Conservation (phyloP, 345 rosid species). For the Populus tremula region DNA sequence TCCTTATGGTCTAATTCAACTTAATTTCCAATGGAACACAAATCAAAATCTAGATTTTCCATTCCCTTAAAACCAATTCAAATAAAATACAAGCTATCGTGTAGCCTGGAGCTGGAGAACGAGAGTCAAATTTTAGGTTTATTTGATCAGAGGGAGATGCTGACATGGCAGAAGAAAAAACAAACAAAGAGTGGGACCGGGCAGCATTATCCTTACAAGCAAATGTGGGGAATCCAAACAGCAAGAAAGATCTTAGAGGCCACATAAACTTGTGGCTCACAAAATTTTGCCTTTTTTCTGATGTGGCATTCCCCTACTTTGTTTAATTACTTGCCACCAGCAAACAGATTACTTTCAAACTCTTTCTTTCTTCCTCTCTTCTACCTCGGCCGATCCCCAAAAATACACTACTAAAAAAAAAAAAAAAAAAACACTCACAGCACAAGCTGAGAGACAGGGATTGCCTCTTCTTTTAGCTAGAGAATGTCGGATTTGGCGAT, state of each 20-base stretch:
- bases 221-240: constrained; percentile 38
- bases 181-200: constrained; percentile 18
- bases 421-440: not conserved
- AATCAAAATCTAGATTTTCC: no score
- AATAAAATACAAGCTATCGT: no score
- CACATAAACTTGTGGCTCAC: constrained; percentile 59
- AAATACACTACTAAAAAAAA: not conserved
- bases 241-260: constrained; percentile 39
- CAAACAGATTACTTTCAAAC: not conserved
- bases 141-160: not conserved
- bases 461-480: not conserved
- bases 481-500: constrained; percentile 41
- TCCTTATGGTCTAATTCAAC: no score
- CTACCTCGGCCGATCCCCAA: constrained; percentile 9
- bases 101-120: not conserved
- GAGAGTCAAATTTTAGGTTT: not conserved
- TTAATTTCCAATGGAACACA: no score
- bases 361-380: not conserved
- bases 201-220: constrained; percentile 36
- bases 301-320: constrained; percentile 38
- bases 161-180: constrained; percentile 19
- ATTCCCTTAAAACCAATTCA: no score
- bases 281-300: constrained; percentile 24
- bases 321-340: not conserved
- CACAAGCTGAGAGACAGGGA: not conserved